phyloP scores from a whole-genome alignment of 2,329 filamentous ascomycete species.

The Lasiodiplodia gonubiensis region DNA sequence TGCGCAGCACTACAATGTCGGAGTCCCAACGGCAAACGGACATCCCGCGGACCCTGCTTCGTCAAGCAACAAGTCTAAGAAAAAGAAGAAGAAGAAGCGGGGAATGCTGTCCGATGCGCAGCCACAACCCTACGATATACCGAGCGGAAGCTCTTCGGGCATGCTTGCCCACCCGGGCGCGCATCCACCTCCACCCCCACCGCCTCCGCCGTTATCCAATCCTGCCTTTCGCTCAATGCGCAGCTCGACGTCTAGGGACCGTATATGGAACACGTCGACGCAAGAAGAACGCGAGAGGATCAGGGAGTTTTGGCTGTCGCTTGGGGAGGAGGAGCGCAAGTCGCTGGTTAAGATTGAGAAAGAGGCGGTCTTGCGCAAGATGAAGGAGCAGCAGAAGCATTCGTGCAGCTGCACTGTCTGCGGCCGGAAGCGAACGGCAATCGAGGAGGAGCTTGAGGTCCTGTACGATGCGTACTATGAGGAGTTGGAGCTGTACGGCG shows the following conservation, averaged over 20 bases:
- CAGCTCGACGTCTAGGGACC: slow-evolving; percentile 66
- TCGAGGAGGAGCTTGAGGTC: slow-evolving; percentile 96
- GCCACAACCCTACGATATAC: slow-evolving; percentile 15
- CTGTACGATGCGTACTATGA: slow-evolving; percentile 99
- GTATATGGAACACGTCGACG: slow-evolving; percentile 97
- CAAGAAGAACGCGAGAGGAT: slow-evolving; percentile 95
- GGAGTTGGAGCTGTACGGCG: slow-evolving; percentile 96
- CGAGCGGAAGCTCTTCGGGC: slow-evolving; percentile 36
- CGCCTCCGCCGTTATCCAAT: slow-evolving; percentile 51
- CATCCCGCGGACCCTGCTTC: slow-evolving; percentile 24
- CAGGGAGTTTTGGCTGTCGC: slow-evolving; percentile 95
- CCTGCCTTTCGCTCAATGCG: slow-evolving; percentile 51
- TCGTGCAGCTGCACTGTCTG: slow-evolving; percentile 98
- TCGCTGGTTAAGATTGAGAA: slow-evolving; percentile 98
- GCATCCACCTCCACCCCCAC: slow-evolving; percentile 45
- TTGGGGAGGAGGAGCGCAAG: slow-evolving; percentile 93
- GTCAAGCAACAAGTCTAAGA: slow-evolving; percentile 63
- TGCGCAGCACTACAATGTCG: slow-evolving; percentile 40
- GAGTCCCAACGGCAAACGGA: slow-evolving; percentile 31
- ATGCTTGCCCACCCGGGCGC: slow-evolving; percentile 31
- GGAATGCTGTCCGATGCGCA: slow-evolving; percentile 3
- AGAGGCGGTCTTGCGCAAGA: slow-evolving; percentile 95
- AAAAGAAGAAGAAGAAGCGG: slow-evolving; percentile 63
- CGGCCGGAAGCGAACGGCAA: slow-evolving; percentile 92
- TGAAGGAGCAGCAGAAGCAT: slow-evolving; percentile 99